Conservation (phyloP, 306 rosid genomes). For the Cajanus cajan region DNA sequence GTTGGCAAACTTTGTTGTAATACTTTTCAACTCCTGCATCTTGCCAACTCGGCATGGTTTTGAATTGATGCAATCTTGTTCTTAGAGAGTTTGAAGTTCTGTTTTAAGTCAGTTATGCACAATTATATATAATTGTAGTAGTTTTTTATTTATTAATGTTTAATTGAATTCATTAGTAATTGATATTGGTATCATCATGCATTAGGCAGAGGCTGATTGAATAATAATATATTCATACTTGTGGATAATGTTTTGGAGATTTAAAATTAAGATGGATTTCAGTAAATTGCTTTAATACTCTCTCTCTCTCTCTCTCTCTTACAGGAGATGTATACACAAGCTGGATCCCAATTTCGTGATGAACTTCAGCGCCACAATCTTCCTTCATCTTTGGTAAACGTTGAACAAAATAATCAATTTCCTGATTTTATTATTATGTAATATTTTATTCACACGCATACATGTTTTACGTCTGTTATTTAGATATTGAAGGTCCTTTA, state of each 20-base stretch:
- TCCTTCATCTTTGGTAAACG: conserved; percentile 75
- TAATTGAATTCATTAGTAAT: background rate
- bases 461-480: background rate
- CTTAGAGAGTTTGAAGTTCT: conserved; percentile 1
- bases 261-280: conserved; percentile 18
- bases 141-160: background rate
- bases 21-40: background rate
- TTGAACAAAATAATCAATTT: conserved; percentile 6
- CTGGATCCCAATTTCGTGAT: conserved; percentile 92
- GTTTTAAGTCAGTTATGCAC: conserved; percentile 16
- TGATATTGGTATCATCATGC: conserved; percentile 13
- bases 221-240: conserved; percentile 17
- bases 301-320: background rate
- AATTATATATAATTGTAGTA: background rate
- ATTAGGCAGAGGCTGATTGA: conserved; percentile 2
- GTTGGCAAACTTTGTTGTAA: conserved; percentile 1
- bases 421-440: conserved; percentile 18
- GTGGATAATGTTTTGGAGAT: conserved; percentile 22
- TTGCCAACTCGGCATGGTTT: conserved; percentile 11
- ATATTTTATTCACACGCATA: background rate
- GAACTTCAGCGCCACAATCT: conserved; percentile 92
- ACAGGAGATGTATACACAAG: conserved; percentile 96
- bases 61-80: conserved; percentile 17
- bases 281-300: background rate
- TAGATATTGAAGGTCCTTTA: conserved; percentile 21